phyloP scores from a whole-genome alignment of 805 yeast species.

The Ogataea pini region DNA sequence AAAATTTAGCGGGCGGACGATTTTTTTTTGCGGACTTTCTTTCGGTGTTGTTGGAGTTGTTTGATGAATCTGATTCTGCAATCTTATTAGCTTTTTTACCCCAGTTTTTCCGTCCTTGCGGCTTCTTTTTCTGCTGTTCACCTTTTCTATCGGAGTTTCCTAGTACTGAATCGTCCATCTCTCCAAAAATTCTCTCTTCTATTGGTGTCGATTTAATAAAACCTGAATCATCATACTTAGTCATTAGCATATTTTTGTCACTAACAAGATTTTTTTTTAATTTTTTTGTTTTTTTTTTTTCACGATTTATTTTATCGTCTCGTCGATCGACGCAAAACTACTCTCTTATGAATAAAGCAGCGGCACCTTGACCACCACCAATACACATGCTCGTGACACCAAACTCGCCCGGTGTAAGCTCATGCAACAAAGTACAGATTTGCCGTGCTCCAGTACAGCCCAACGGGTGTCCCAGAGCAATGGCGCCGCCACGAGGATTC shows the following conservation, averaged over 20 bases:
- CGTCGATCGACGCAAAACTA: conserved; percentile 34
- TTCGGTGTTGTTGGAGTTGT: no score
- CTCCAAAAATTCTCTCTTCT: no score
- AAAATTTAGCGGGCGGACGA: conserved; percentile 15
- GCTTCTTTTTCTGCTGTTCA: neutral
- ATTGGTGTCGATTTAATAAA: no score
- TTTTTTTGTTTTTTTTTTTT: neutral
- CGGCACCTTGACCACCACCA: conserved; percentile 99
- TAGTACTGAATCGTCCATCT: neutral
- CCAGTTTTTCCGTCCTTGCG: neutral
- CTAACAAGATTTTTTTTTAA: neutral
- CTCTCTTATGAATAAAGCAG: conserved; percentile 81
- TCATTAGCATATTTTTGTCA: neutral
- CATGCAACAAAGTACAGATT: conserved; percentile 82
- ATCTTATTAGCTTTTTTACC: neutral
- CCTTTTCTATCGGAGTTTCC: neutral
- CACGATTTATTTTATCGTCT: no score
- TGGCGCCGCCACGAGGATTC: conserved; percentile 95
- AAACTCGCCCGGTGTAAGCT: conserved; percentile 73
- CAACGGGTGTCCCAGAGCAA: conserved; percentile 92
- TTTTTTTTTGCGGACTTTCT: conserved; percentile 3
- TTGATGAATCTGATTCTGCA: neutral
- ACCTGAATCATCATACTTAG: neutral
- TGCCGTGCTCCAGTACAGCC: conserved; percentile 89
- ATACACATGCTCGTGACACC: conserved; percentile 97